Evolutionary conservation across 1,139 yeast genomes (phyloP), one percentile per base, ranked within the genome.

Genomic region (Kurtzmaniella quercitrusa): DNA sequence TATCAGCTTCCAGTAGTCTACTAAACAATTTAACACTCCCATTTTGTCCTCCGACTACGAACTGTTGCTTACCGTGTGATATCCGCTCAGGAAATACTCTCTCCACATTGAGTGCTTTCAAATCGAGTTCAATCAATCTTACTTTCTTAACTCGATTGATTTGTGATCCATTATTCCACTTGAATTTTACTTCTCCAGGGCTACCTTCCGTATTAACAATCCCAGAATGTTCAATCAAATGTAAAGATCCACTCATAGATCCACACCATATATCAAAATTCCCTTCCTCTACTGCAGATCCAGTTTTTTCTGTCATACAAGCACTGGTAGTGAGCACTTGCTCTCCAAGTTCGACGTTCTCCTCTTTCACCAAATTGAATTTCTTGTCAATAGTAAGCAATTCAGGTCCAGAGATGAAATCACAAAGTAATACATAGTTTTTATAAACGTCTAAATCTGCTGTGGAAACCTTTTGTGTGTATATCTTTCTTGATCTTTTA

Each of bases 401-500:
- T 12, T 36, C 38, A 10, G 38, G 38, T 14, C 38, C 38, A n/a
- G 38, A 36, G 3, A 36, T 36, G 12, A 36, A 19, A 36, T 36
- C 38, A 21, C 38, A 36, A 19, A 36, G 25, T n/a, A 36, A n/a
- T 5, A 36, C 25, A 19, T 19, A 17, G 19, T 36, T 14, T 8
- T 36, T 19, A 18, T 19, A 12, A 12, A 36, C 27, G 14, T 36
- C 38, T 12, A 19, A 18, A n/a, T 36, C 38, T 19, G 25, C 25
- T 10, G 38, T 36, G 2, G 23, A 36, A 19, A 36, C 38, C 19
- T 36, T 36, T 36, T 36, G 38, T 19, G 17, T 36, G 19, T 36
- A 36, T 6, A 36, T 9, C 12, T 36, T 36, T 14, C 16, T 17
- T 2, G 38, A 36, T 36, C 21, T 36, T 10, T 19, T n/a, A 19